Evolutionary conservation across 176 grass and related monocot species (phyloP).

Genomic region (Guadua angustifolia): DNA sequence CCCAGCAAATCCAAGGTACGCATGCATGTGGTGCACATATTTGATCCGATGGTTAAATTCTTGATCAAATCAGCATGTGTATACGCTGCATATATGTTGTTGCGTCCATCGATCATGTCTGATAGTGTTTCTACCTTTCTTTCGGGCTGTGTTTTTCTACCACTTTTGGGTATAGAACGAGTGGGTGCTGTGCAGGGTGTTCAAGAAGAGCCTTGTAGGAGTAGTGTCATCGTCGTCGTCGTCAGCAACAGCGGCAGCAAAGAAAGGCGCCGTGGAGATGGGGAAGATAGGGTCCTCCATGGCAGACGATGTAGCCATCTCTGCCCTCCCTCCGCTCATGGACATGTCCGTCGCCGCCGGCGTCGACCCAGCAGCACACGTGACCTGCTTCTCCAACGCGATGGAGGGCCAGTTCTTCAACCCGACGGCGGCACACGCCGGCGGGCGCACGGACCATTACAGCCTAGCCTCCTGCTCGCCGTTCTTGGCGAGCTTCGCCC

Average conservation of each 20-base stretch:
- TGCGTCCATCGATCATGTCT: neutral
- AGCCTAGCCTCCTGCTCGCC: slow-evolving; percentile 23
- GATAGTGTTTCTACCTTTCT: neutral
- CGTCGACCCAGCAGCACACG: slow-evolving; percentile 49
- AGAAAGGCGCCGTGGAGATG: slow-evolving; percentile 10
- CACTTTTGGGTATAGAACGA: slow-evolving; percentile 52
- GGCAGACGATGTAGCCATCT: slow-evolving; percentile 8
- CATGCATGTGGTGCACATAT: neutral
- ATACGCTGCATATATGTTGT: neutral
- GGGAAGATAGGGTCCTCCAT: neutral
- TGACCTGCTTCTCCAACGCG: slow-evolving; percentile 95
- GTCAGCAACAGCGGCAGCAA: neutral
- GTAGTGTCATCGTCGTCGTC: neutral
- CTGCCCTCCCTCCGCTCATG: slow-evolving; percentile 51
- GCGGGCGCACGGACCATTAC: slow-evolving; percentile 5
- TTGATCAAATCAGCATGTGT: neutral
- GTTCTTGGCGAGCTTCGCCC: slow-evolving; percentile 28
- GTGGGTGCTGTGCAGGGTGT: slow-evolving; percentile 88
- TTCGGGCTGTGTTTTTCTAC: neutral
- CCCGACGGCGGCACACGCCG: neutral
- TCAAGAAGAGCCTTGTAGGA: slow-evolving; percentile 62
- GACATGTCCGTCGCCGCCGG: slow-evolving; percentile 50
- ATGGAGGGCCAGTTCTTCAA: slow-evolving; percentile 60
- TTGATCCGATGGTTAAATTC: neutral
- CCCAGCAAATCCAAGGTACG: slow-evolving; percentile 51